These are phyloP conservation scores for Fusarium succisae DNA, from an alignment of 2,329 filamentous ascomycete species.

Conservation along the genomic window DNA sequence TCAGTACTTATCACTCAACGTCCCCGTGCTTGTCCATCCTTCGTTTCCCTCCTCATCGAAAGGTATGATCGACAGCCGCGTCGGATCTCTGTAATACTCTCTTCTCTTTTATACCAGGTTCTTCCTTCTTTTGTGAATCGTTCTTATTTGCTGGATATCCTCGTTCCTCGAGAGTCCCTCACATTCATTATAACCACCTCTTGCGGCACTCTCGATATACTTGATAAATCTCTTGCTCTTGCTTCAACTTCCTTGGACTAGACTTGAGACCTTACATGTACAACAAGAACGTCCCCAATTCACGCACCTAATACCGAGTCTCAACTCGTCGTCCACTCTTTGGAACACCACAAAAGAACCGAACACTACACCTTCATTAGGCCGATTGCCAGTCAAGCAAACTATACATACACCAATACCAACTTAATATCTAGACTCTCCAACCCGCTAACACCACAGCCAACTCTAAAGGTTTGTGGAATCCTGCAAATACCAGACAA, in stretches of 20 bases:
- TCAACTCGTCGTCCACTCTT: conserved; percentile 57
- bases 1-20: conserved; percentile 59
- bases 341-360: conserved; percentile 37
- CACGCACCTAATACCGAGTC: conserved; percentile 44
- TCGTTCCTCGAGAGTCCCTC: conserved; percentile 51
- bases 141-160: conserved; percentile 54
- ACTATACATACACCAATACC: conserved; percentile 40
- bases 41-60: conserved; percentile 47
- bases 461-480: conserved; percentile 40
- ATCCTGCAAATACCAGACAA: conserved; percentile 24
- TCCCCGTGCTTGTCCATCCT: conserved; percentile 55
- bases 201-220: conserved; percentile 37
- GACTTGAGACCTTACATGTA: conserved; percentile 44
- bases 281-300: conserved; percentile 43
- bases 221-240: conserved; percentile 33
- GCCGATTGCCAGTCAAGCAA: conserved; percentile 38
- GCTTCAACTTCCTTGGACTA: conserved; percentile 23
- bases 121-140: conserved; percentile 61
- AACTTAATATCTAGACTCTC: conserved; percentile 41
- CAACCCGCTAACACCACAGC: conserved; percentile 21
- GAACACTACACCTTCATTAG: conserved; percentile 41
- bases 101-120: conserved; percentile 59
- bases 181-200: conserved; percentile 51
- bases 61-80: conserved; percentile 60
- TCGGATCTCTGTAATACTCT: conserved; percentile 57